Evolutionary conservation across 108 stramenopile species (phyloP).

Genomic region (Hondaea fermentalgiana): DNA sequence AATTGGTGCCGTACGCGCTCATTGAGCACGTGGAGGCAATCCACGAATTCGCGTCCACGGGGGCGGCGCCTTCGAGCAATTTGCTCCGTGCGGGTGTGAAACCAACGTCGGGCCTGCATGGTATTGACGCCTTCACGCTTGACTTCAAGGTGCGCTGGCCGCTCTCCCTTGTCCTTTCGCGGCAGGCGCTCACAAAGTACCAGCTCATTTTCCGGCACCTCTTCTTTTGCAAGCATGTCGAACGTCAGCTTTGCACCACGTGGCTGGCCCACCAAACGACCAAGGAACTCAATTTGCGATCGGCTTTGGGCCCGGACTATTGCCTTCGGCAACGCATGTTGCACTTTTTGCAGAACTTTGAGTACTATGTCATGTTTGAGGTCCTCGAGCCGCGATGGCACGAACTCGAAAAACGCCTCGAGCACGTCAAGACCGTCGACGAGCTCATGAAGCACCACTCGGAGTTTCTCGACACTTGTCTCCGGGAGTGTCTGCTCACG

Average conservation of each 20-base stretch:
- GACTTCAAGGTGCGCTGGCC: slow-evolving; percentile 81
- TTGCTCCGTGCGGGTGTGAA: not conserved
- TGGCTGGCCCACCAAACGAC: slow-evolving; percentile 83
- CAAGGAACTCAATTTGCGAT: slow-evolving; percentile 69
- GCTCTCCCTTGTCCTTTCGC: slow-evolving; percentile 71
- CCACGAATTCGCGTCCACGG: not conserved
- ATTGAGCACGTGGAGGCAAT: slow-evolving; percentile 56
- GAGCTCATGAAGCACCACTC: slow-evolving; percentile 68
- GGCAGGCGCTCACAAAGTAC: slow-evolving; percentile 68
- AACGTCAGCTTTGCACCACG: slow-evolving; percentile 72
- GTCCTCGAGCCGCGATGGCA: slow-evolving; percentile 86
- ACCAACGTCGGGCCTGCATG: slow-evolving; percentile 50
- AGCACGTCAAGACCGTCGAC: slow-evolving; percentile 59
- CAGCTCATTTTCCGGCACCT: slow-evolving; percentile 90
- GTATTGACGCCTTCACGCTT: slow-evolving; percentile 76
- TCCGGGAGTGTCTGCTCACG: slow-evolving; percentile 85
- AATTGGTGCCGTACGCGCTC: slow-evolving; percentile 17
- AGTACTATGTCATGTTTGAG: slow-evolving; percentile 93
- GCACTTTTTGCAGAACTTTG: slow-evolving; percentile 92
- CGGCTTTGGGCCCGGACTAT: slow-evolving; percentile 65
- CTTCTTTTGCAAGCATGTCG: slow-evolving; percentile 94
- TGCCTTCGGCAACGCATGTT: slow-evolving; percentile 84
- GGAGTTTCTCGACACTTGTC: slow-evolving; percentile 66
- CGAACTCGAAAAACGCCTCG: slow-evolving; percentile 54
- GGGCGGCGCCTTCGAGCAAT: not conserved